Evolutionary conservation across 257 asterid genomes (phyloP).

Genomic region (Salvia splendens): DNA sequence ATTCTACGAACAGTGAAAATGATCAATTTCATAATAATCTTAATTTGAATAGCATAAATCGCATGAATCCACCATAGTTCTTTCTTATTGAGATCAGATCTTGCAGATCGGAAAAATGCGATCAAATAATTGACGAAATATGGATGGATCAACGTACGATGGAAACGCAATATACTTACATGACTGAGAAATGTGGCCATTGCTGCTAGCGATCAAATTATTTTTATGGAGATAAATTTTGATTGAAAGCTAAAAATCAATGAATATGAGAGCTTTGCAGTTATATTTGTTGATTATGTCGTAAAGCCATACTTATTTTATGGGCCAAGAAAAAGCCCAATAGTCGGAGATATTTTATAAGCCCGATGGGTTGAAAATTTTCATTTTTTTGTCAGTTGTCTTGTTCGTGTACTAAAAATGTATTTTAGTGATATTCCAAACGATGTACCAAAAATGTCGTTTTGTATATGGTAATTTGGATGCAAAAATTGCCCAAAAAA

Average conservation of each 20-base stretch:
- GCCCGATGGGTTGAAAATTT: background rate
- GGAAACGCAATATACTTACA: slow-evolving; percentile 35
- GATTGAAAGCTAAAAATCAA: slow-evolving; percentile 16
- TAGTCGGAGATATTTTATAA: background rate
- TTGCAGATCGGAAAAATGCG: slow-evolving; percentile 18
- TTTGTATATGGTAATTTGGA: no score
- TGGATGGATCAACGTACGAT: slow-evolving; percentile 19
- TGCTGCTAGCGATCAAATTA: slow-evolving; percentile 12
- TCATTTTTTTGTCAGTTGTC: no score
- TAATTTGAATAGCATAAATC: background rate
- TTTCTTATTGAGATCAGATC: slow-evolving; percentile 30
- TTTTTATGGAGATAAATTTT: slow-evolving; percentile 15
- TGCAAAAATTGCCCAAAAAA: no score
- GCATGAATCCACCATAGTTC: background rate
- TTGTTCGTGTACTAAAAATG: no score
- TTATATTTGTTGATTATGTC: slow-evolving; percentile 27
- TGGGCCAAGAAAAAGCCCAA: background rate
- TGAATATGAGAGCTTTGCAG: slow-evolving; percentile 24
- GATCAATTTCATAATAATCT: background rate
- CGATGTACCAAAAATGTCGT: no score
- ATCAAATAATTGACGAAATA: background rate
- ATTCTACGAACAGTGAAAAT: background rate
- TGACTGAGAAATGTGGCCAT: slow-evolving; percentile 59
- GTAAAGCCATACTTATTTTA: slow-evolving; percentile 15
- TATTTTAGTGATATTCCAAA: no score